phyloP scores from a whole-genome alignment of 208 protist species.

The Crithidia acanthocephali region DNA sequence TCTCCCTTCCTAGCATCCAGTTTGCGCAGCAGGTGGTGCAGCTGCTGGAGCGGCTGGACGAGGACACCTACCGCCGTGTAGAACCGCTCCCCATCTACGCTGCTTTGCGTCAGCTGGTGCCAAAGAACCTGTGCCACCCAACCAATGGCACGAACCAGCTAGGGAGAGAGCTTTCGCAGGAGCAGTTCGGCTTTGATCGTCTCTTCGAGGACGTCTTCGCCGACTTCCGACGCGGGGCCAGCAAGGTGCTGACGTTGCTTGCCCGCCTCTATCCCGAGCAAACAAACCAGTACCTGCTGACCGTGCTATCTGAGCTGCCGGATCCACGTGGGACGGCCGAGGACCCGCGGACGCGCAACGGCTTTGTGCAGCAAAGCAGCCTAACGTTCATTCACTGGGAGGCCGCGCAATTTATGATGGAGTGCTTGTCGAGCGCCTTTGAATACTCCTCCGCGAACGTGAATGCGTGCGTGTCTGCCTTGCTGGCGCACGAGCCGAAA shows the following conservation, averaged over 20 bases:
- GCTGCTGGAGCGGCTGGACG: conserved; percentile 45
- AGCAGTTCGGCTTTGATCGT: conserved; percentile 65
- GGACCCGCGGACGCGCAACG: conserved; percentile 63
- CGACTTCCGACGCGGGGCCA: conserved; percentile 59
- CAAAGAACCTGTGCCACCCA: conserved; percentile 75
- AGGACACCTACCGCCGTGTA: conserved; percentile 33
- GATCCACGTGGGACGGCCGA: conserved; percentile 46
- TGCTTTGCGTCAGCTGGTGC: conserved; percentile 44
- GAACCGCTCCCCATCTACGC: conserved; percentile 46
- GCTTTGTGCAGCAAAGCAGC: conserved; percentile 79
- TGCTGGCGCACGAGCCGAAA: conserved; percentile 44
- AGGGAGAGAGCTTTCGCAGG: conserved; percentile 50
- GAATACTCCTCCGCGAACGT: conserved; percentile 47
- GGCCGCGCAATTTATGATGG: conserved; percentile 71
- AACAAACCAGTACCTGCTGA: conserved; percentile 57
- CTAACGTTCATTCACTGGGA: conserved; percentile 76
- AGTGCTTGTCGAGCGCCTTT: conserved; percentile 68
- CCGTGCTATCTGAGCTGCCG: conserved; percentile 45
- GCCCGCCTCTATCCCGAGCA: conserved; percentile 48
- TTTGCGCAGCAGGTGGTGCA: conserved; percentile 57
- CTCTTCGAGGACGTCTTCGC: conserved; percentile 62
- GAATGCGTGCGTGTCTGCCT: conserved; percentile 43
- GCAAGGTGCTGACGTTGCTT: conserved; percentile 45
- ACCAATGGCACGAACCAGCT: conserved; percentile 39
- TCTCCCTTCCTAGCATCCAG: conserved; percentile 71